phyloP scores from a whole-genome alignment of 2,329 filamentous ascomycete species.

The Shiraia bambusicola region DNA sequence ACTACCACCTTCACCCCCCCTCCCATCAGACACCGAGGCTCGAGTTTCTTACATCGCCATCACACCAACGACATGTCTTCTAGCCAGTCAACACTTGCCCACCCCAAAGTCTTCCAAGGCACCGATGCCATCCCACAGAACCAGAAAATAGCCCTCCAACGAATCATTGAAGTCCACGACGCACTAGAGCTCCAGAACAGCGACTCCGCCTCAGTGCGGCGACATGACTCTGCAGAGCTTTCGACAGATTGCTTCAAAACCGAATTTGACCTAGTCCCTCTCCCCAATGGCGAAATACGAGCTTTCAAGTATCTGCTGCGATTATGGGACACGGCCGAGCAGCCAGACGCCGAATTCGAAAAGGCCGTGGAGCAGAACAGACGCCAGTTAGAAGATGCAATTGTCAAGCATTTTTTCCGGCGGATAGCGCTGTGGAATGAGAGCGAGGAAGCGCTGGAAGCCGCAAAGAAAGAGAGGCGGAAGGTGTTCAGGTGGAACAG shows the following conservation, averaged over 20 bases:
- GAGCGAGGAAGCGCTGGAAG: constrained; percentile 16
- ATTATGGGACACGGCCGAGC: constrained; percentile 18
- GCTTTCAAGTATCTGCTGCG: constrained; percentile 23
- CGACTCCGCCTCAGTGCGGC: constrained; percentile 4
- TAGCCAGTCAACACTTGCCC: not conserved
- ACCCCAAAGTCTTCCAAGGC: constrained; percentile 13
- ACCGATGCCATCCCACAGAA: constrained; percentile 20
- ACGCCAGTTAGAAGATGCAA: constrained; percentile 20
- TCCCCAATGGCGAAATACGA: constrained; percentile 24
- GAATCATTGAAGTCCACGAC: constrained; percentile 19
- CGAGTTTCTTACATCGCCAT: constrained; percentile 9
- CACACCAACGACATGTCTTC: constrained; percentile 9
- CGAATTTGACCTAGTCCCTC: constrained; percentile 13
- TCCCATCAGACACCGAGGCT: constrained; percentile 5
- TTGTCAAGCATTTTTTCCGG: constrained; percentile 24
- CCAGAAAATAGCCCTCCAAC: constrained; percentile 14
- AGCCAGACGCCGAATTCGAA: constrained; percentile 21
- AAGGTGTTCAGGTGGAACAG: constrained; percentile 6
- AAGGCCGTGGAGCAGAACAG: constrained; percentile 8
- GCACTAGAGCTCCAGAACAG: constrained; percentile 12
- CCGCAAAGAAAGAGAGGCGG: constrained; percentile 11
- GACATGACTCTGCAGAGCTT: constrained; percentile 3
- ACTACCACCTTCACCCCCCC: constrained; percentile 12
- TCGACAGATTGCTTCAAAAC: constrained; percentile 17
- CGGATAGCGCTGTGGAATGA: constrained; percentile 24